Percentiles rank a stretch among this genome's conserved stretches.
Evolutionary conservation across 2,329 filamentous ascomycete species (phyloP).

Genomic region (Diaporthe sp.): DNA sequence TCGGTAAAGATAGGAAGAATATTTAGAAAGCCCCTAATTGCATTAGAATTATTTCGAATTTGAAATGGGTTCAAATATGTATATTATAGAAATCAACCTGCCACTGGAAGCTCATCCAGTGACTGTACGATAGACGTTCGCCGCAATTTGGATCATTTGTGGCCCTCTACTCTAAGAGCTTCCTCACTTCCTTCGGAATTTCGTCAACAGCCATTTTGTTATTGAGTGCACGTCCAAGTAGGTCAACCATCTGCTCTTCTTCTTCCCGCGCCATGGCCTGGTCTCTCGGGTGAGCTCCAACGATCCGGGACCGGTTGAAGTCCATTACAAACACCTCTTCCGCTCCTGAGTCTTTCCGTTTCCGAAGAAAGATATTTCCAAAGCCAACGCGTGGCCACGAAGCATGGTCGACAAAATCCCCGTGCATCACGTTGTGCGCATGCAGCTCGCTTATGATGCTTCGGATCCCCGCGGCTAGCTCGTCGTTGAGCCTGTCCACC

Average conservation of each 20-base stretch:
- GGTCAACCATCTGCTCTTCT: background rate
- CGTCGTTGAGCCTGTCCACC: background rate
- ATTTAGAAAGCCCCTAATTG: too few species aligned
- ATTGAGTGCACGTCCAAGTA: background rate
- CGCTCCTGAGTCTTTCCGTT: background rate
- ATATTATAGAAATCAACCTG: too few species aligned
- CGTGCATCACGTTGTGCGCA: background rate
- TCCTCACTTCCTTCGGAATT: background rate
- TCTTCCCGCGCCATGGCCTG: background rate
- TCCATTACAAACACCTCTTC: background rate
- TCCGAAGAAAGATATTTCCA: background rate
- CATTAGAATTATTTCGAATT: too few species aligned
- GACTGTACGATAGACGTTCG: too few species aligned
- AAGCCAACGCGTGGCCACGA: background rate
- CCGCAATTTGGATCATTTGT: too few species aligned
- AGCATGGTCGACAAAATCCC: background rate
- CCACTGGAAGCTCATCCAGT: too few species aligned
- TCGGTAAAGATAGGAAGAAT: too few species aligned
- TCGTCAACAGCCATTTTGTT: background rate
- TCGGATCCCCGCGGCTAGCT: background rate
- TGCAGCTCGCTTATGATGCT: background rate
- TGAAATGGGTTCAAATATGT: too few species aligned
- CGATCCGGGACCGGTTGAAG: background rate
- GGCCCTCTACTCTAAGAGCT: background rate
- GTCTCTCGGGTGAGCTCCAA: background rate